Conservation (phyloP, 225 moss, liverwort and hornwort genomes). For the Antitrichia curtipendula region DNA sequence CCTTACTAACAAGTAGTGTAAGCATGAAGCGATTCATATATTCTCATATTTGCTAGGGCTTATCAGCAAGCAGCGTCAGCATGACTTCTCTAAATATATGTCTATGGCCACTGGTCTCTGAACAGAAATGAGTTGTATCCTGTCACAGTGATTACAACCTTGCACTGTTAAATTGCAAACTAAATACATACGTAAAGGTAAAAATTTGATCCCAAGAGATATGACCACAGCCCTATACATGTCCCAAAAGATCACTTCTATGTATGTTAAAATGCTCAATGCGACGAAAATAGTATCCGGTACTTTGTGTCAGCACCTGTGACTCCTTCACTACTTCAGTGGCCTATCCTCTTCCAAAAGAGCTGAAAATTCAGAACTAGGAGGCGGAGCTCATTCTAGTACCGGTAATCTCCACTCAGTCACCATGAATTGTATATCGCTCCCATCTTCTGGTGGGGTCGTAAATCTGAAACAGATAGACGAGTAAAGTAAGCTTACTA, state of each 20-base stretch:
- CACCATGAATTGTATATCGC: constrained; percentile 90
- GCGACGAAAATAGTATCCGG: not conserved
- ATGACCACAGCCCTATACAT: not conserved
- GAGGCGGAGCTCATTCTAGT: not conserved
- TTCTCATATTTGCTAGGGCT: not conserved
- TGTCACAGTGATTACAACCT: not conserved
- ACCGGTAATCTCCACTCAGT: constrained; percentile 29
- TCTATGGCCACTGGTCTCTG: no score
- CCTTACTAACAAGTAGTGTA: not conserved
- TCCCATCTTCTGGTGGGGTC: constrained; percentile 94
- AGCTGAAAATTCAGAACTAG: not conserved
- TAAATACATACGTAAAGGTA: not conserved
- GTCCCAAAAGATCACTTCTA: not conserved
- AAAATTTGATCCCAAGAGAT: not conserved
- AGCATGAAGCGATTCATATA: not conserved
- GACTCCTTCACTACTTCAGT: not conserved
- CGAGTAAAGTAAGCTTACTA: not conserved
- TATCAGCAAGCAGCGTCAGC: not conserved
- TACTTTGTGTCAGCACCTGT: not conserved
- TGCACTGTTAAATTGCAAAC: not conserved
- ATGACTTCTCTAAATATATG: not conserved
- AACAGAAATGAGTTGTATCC: not conserved
- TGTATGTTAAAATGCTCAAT: not conserved
- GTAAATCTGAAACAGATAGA: constrained; percentile 48
- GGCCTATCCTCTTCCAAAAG: not conserved